These are phyloP conservation scores for Chaetoscypha palmicola DNA, from an alignment of 2,329 filamentous ascomycete species.

Conservation along the genomic window DNA sequence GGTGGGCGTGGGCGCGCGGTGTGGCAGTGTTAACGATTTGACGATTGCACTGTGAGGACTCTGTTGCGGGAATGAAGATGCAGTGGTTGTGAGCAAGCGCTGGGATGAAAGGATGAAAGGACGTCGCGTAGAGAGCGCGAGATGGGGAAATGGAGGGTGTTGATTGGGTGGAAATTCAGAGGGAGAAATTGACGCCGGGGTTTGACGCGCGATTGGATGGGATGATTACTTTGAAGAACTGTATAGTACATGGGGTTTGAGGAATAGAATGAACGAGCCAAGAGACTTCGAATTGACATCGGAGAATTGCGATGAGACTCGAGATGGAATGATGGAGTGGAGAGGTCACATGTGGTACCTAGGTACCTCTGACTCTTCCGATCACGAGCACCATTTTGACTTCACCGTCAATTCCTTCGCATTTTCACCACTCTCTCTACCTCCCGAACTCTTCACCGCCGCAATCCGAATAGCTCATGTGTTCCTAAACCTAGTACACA, in stretches of 20 bases:
- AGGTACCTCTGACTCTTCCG: not conserved
- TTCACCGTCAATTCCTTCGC: not conserved
- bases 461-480: not conserved
- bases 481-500: no score
- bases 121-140: constrained; percentile 10
- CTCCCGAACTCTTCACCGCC: not conserved
- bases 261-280: not conserved
- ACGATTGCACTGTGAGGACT: no score
- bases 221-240: no score
- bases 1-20: constrained; percentile 14
- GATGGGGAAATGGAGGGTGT: no score
- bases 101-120: constrained; percentile 5
- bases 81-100: constrained; percentile 25
- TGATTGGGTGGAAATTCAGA: constrained; percentile 6
- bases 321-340: not conserved
- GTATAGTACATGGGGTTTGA: no score
- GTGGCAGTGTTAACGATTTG: constrained; percentile 25
- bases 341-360: not conserved
- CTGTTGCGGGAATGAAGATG: no score
- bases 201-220: constrained; percentile 12
- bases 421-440: not conserved
- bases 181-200: not conserved
- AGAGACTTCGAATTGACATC: not conserved
- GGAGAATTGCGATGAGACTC: no score
- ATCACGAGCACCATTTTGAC: not conserved